phyloP scores from a whole-genome alignment of 192 early-diverging fungal species.

The Diversispora eburnea region DNA sequence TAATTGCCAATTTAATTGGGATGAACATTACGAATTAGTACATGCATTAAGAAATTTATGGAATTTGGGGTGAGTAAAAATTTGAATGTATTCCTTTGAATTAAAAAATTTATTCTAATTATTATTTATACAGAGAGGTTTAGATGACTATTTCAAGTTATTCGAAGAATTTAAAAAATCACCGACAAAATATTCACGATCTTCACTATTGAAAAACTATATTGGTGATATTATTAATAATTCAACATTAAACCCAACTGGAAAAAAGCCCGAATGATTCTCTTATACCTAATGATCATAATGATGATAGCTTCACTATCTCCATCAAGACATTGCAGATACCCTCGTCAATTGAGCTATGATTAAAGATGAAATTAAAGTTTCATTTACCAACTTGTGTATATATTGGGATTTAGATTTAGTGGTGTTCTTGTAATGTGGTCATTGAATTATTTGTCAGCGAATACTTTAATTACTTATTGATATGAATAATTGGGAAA shows the following conservation, averaged over 20 bases:
- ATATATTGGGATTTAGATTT: conserved; percentile 3
- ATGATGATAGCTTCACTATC: conserved; percentile 1
- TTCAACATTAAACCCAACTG: conserved; percentile 7
- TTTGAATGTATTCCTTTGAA: not conserved
- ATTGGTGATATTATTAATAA: not conserved
- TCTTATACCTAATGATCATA: not conserved
- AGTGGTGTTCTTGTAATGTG: not conserved
- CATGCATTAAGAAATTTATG: conserved; percentile 20
- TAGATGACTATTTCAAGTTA: not conserved
- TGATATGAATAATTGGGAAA: too few relatives aligned
- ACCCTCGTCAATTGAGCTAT: not conserved
- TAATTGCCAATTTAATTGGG: conserved; percentile 25
- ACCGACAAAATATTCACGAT: not conserved
- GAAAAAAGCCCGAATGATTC: conserved; percentile 9
- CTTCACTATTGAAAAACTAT: conserved; percentile 2
- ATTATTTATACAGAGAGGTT: conserved; percentile 8
- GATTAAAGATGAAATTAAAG: not conserved
- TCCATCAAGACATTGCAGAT: not conserved
- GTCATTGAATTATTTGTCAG: not conserved
- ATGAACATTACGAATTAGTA: conserved; percentile 19
- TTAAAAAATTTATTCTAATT: conserved; percentile 1
- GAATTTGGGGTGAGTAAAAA: conserved; percentile 22
- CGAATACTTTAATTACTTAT: too few relatives aligned
- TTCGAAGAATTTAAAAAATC: conserved; percentile 13
- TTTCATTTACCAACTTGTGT: not conserved